Base-by-base conservation (phyloP, 1,284 basidiomycete species). In the Melanopsichium pennsylvanicum region DNA sequence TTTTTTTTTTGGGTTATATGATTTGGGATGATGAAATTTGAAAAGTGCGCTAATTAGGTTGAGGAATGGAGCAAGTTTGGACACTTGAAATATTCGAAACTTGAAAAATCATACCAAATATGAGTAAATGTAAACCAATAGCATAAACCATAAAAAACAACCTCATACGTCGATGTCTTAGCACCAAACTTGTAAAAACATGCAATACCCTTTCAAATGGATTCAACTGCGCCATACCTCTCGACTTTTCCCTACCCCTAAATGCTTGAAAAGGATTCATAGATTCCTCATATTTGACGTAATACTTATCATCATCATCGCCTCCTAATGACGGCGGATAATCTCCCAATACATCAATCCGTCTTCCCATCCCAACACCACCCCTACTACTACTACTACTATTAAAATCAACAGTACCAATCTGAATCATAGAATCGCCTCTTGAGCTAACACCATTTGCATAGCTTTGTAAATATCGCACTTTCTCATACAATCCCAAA, bases 201-300 rank as follows among this genome's bases (percentile, higher is more conserved):
- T 97, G 88, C 1, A 96, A 88, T 13, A 90, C 89, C 22, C 93
- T 87, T 80, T 98, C 95, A 8, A 97, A 84, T 1, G 92, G 91
- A 77, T 97, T 96, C 26, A 98, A 86, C 31, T 89, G 90, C 68
- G 93, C 88, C 57, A 95, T 91, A 1, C 92, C 94, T 37, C 93
- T 85, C 27, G 90, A 89, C 33, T 93, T 93, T 84, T 98, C 95
- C 78, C 92, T 85, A 4, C 94, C 93, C 59, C 93, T 88, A 85
- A 98, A 97, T 4, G 90, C 91, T 81, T 97, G 93, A 81, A 97
- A 98, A 0, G 95, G 95, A 78, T 98, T 97, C 87, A 97, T 92
- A 40, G 90, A 87, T 81, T 96, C 92, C 80, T 98, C 94, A 79
- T 97, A 97, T 79, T 91, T 87, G 61, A 89, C 87, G 48, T 90